These are phyloP conservation scores for Pythium scleroteichum DNA, from an alignment of 352 stramenopile species.

Conservation along the genomic window DNA sequence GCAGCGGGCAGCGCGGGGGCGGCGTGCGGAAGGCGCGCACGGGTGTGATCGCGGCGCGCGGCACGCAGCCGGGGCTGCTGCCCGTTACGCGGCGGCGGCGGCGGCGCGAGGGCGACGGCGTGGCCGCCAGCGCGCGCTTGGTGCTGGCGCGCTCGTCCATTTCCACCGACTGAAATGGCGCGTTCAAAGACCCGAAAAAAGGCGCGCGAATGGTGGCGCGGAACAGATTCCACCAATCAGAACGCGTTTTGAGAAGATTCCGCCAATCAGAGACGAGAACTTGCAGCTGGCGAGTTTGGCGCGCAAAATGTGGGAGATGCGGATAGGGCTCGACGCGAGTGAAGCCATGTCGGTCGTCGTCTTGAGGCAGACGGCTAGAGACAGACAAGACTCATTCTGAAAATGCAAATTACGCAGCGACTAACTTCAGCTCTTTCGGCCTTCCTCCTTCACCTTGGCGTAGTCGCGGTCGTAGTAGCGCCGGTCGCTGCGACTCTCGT, in stretches of 20 bases:
- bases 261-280: slow-evolving; percentile 21
- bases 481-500: slow-evolving; percentile 11
- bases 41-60: slow-evolving; percentile 15
- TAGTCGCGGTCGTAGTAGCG: slow-evolving; percentile 8
- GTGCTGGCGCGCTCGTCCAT: slow-evolving; percentile 19
- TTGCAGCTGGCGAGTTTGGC: not conserved
- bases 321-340: not conserved
- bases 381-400: slow-evolving; percentile 15
- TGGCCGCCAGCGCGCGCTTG: slow-evolving; percentile 12
- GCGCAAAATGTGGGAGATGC: not conserved
- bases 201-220: slow-evolving; percentile 24
- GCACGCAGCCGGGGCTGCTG: slow-evolving; percentile 28
- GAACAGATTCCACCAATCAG: slow-evolving; percentile 26
- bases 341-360: not conserved
- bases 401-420: slow-evolving; percentile 22
- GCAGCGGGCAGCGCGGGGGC: slow-evolving; percentile 17
- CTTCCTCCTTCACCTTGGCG: slow-evolving; percentile 22
- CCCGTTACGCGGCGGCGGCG: slow-evolving; percentile 20
- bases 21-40: slow-evolving; percentile 17
- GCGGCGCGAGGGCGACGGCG: slow-evolving; percentile 27
- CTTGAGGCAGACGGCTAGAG: slow-evolving; percentile 5
- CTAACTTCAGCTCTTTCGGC: not conserved
- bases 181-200: slow-evolving; percentile 29
- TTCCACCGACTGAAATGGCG: not conserved
- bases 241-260: slow-evolving; percentile 9